Base-by-base conservation (phyloP, 2,329 filamentous ascomycete species). In the Aspergillus vadensis region DNA sequence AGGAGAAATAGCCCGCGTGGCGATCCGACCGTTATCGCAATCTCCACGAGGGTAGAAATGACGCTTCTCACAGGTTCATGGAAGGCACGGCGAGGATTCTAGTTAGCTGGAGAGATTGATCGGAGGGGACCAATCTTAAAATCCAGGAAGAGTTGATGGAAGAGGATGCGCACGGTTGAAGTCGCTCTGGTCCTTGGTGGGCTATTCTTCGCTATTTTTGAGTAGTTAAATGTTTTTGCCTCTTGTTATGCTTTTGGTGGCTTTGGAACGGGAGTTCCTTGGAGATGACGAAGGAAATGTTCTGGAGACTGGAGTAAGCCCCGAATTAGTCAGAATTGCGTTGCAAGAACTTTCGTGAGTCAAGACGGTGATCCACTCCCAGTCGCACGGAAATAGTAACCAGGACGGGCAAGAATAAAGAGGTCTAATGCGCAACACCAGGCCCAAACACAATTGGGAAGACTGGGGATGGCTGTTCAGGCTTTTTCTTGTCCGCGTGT, bases 1-100 rank as follows among this genome's bases (percentile, higher is more conserved):
- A 61, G 57, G 60, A 59, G 55, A 47, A 41, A 48, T 51, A 21
- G 55, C 59, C 58, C 57, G 64, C 64, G 66, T 65, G 63, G 65
- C 62, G 63, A 65, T 63, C 61, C 59, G 57, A 64, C 59, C 50
- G 52, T 60, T 58, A 63, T 64, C 59, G 63, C 61, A 43, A 65
- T 61, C 59, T 67, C 65, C 66, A 68, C 66, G 60, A 65, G 64
- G 62, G 65, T 62, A 57, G 62, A 62, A 61, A 62, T 58, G 61
- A 57, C 53, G 50, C 49, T 59, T 59, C 58, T 65, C 55, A 65
- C 60, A 63, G 58, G 59, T 52, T 64, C 66, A 68, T 68, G 48
- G 59, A 68, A 64, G 61, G 61, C 61, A 58, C 60, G 38, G 27
- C 23, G 5, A 32, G 27, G 43, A 21, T 27, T 27, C 21, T 6